phyloP scores from a whole-genome alignment of 176 grass and related monocot species.

The Themeda triandra region DNA sequence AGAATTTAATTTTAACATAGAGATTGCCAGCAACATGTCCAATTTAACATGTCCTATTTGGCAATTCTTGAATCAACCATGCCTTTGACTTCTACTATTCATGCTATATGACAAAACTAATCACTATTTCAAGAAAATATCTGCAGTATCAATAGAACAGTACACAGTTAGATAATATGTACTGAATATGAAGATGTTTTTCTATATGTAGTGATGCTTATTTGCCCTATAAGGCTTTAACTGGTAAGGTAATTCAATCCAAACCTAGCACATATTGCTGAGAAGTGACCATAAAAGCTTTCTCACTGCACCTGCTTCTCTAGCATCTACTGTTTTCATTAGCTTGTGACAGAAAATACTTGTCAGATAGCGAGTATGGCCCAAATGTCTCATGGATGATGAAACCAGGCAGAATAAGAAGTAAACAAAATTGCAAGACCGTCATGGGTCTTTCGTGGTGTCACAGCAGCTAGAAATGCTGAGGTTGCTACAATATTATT shows the following conservation, averaged over 20 bases:
- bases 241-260: not conserved
- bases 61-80: too few species aligned
- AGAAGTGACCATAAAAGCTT: constrained; percentile 11
- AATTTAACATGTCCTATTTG: too few species aligned
- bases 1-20: not conserved
- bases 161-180: not conserved
- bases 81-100: too few species aligned
- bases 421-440: not conserved
- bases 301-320: not conserved
- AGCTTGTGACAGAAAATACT: constrained; percentile 3
- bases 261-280: not conserved
- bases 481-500: not conserved
- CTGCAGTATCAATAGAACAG: not conserved
- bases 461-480: not conserved
- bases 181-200: not conserved
- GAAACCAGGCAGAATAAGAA: constrained; percentile 5
- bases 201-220: not conserved
- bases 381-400: not conserved
- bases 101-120: not conserved
- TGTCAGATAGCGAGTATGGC: not conserved
- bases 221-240: constrained; percentile 1
- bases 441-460: not conserved
- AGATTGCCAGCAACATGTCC: not conserved
- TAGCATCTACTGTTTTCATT: constrained; percentile 8
- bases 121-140: constrained; percentile 11